These are phyloP conservation scores for Eucalyptus pauciflora DNA, from an alignment of 345 rosid genomes.

Conservation along the genomic window DNA sequence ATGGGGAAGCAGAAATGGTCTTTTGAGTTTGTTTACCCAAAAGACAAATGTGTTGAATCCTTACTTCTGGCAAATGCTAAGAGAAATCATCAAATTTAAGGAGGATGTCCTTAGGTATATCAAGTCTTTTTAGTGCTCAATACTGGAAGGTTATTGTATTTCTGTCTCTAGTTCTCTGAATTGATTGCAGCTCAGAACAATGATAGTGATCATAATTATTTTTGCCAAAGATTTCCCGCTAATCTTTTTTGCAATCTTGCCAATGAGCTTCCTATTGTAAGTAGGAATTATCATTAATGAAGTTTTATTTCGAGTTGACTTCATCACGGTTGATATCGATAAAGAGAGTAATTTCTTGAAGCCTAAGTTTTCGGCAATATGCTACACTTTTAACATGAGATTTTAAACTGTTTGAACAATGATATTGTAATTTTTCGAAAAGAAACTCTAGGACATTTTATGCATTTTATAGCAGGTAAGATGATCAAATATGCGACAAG, in stretches of 20 bases:
- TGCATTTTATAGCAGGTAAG: not conserved
- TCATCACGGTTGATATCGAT: not conserved
- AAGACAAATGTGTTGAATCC: conserved; percentile 52
- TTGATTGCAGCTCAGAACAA: not conserved
- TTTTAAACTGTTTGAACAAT: too few species aligned
- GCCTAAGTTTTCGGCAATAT: not conserved
- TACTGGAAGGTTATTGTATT: not conserved
- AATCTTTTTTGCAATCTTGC: not conserved
- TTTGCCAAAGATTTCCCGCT: not conserved
- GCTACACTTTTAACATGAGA: not conserved
- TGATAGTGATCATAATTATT: not conserved
- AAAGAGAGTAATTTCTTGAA: not conserved
- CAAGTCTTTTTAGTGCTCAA: not conserved
- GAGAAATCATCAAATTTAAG: conserved; percentile 60
- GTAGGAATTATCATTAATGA: not conserved
- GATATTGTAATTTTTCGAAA: not conserved
- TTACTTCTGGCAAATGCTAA: conserved; percentile 71
- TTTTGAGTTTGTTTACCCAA: conserved; percentile 65
- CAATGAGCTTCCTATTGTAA: not conserved
- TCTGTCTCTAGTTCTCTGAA: not conserved
- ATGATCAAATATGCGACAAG: not conserved
- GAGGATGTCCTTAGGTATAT: conserved; percentile 42
- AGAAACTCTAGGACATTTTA: not conserved
- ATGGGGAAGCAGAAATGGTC: conserved; percentile 85
- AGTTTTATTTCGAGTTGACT: not conserved